These are phyloP conservation scores for Asterophora parasitica DNA, from an alignment of 768 basidiomycete species.

Conservation along the genomic window DNA sequence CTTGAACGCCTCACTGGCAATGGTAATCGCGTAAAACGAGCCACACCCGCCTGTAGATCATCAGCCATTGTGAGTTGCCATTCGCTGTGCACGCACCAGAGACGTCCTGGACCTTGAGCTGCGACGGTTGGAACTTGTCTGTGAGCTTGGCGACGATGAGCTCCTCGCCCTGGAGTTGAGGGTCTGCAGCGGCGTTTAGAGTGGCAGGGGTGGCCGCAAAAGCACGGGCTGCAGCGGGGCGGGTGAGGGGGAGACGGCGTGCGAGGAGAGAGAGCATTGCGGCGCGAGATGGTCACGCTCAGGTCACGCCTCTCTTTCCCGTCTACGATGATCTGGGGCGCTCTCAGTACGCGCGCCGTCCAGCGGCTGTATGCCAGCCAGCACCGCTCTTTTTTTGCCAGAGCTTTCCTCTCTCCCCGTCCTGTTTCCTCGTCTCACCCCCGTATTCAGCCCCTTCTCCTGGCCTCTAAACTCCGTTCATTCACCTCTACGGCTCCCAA, in stretches of 20 bases:
- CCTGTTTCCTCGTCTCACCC: neutral
- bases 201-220: conserved; percentile 25
- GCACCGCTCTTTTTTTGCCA: neutral
- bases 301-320: conserved; percentile 1
- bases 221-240: conserved; percentile 22
- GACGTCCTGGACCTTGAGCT: conserved; percentile 87
- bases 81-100: conserved; percentile 53
- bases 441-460: conserved; percentile 8
- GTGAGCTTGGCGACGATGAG: conserved; percentile 69
- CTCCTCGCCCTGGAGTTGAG: conserved; percentile 53
- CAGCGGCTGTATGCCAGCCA: neutral
- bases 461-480: neutral
- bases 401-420: neutral
- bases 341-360: conserved; percentile 16
- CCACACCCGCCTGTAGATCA: conserved; percentile 85
- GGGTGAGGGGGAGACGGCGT: conserved; percentile 22
- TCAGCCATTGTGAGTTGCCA: too few species aligned
- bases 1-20: conserved; percentile 81
- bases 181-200: too few species aligned
- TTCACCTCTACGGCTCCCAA: conserved; percentile 2
- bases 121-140: conserved; percentile 70
- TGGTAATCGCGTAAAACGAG: conserved; percentile 90
- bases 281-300: neutral
- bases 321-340: conserved; percentile 22
- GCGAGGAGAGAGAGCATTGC: conserved; percentile 28